phyloP scores from a whole-genome alignment of 2,329 filamentous ascomycete genomes.

The Colletotrichum endophyticum region DNA sequence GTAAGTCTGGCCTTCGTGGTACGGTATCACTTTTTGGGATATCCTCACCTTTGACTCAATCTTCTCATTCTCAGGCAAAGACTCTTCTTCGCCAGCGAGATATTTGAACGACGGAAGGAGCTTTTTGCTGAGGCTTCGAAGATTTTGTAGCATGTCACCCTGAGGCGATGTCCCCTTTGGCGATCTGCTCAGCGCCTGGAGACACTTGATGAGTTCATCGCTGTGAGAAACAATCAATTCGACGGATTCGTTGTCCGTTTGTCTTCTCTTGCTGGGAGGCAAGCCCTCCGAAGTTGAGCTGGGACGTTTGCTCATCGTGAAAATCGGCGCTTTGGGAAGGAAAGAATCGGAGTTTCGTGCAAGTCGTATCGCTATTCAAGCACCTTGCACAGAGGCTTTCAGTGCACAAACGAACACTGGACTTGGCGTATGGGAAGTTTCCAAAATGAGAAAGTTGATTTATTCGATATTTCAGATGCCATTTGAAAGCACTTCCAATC shows the following conservation, averaged over 20 bases:
- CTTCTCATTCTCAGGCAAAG: background rate
- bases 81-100: slow-evolving; percentile 4
- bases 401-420: background rate
- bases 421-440: background rate
- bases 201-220: slow-evolving; percentile 42
- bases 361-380: background rate
- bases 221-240: slow-evolving; percentile 35
- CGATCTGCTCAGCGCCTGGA: slow-evolving; percentile 37
- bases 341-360: background rate
- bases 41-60: background rate
- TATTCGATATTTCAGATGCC: background rate
- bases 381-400: background rate
- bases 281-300: background rate
- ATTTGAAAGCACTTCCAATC: background rate
- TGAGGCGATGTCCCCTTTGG: background rate
- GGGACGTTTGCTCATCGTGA: slow-evolving; percentile 14
- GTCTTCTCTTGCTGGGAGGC: slow-evolving; percentile 23
- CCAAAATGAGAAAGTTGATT: background rate
- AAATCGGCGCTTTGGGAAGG: background rate
- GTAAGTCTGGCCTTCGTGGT: background rate
- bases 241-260: slow-evolving; percentile 27
- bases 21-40: no score
- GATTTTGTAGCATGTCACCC: background rate
- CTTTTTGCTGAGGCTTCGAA: slow-evolving; percentile 24
- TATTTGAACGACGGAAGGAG: slow-evolving; percentile 32